These are phyloP conservation scores for Blastosporella zonata DNA, from an alignment of 1,284 basidiomycete species.

Conservation along the genomic window DNA sequence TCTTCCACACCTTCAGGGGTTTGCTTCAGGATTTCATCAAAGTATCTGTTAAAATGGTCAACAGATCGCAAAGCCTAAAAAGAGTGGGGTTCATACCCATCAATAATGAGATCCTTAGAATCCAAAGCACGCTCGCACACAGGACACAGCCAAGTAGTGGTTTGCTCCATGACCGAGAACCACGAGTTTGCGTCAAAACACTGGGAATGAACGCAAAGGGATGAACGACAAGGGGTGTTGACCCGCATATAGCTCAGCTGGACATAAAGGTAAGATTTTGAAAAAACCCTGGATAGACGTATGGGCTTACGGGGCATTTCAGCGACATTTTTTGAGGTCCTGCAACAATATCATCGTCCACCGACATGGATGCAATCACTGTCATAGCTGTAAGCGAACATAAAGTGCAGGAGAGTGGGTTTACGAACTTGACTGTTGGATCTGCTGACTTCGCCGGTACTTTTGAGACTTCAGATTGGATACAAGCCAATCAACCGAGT, in stretches of 20 bases:
- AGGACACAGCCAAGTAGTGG: constrained; percentile 96
- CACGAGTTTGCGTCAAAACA: constrained; percentile 97
- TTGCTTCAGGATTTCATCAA: constrained; percentile 75
- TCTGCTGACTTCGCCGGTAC: constrained; percentile 62
- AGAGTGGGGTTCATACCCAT: constrained; percentile 56
- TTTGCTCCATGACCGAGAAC: constrained; percentile 95
- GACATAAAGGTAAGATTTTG: constrained; percentile 1
- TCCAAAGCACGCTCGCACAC: constrained; percentile 84
- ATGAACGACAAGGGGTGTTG: constrained; percentile 81
- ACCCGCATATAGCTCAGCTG: constrained; percentile 91
- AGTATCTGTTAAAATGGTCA: constrained; percentile 53
- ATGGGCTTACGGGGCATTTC: constrained; percentile 80
- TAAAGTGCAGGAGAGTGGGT: background rate
- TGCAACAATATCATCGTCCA: constrained; percentile 87
- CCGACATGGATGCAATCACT: constrained; percentile 62
- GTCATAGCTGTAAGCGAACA: constrained; percentile 3
- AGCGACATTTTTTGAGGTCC: constrained; percentile 86
- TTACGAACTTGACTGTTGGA: constrained; percentile 62
- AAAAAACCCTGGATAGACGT: background rate
- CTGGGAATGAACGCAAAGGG: constrained; percentile 84
- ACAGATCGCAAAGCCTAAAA: background rate
- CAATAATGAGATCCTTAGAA: constrained; percentile 83
- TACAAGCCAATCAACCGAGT: constrained; percentile 64
- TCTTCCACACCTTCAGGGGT: constrained; percentile 84
- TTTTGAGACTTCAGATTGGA: constrained; percentile 64